Evolutionary conservation across 2,329 filamentous ascomycete species (phyloP).

Genomic region (Raffaelea ambrosiae): DNA sequence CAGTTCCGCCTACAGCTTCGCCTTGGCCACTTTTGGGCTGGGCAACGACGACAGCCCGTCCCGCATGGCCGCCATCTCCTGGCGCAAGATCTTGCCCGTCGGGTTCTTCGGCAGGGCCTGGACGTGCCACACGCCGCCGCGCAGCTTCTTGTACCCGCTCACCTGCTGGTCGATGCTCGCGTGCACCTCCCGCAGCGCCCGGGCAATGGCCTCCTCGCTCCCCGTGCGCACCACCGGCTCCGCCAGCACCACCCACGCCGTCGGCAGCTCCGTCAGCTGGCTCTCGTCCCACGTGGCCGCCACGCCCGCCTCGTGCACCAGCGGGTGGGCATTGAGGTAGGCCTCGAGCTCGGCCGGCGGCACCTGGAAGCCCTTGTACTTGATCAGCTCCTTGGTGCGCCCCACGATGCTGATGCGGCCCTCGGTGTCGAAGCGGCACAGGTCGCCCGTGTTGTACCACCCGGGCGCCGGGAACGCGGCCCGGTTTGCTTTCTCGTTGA

Average conservation of each 20-base stretch:
- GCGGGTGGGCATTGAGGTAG: conserved; percentile 25
- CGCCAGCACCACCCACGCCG: conserved; percentile 29
- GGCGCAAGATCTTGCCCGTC: conserved; percentile 26
- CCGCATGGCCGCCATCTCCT: conserved; percentile 4
- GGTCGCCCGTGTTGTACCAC: conserved; percentile 37
- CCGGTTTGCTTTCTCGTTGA: no score
- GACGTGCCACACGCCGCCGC: conserved; percentile 27
- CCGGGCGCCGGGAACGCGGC: no score
- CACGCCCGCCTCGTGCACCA: conserved; percentile 26
- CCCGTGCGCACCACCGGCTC: no score
- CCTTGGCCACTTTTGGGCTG: conserved; percentile 1
- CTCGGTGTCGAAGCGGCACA: conserved; percentile 25
- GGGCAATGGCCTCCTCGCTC: conserved; percentile 11
- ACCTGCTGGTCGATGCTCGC: conserved; percentile 24
- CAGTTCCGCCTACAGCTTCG: conserved; percentile 5
- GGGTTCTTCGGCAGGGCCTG: conserved; percentile 24
- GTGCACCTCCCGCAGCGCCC: conserved; percentile 22
- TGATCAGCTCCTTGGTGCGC: conserved; percentile 30
- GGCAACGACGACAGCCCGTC: conserved; percentile 6
- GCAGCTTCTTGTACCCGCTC: conserved; percentile 31
- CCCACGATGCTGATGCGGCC: conserved; percentile 21
- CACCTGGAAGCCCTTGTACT: conserved; percentile 32
- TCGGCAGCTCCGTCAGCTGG: conserved; percentile 28
- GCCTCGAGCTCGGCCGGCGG: conserved; percentile 25
- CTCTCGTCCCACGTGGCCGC: conserved; percentile 26